Base-by-base conservation (phyloP, 306 rosid species). In the Acacia crassicarpa region DNA sequence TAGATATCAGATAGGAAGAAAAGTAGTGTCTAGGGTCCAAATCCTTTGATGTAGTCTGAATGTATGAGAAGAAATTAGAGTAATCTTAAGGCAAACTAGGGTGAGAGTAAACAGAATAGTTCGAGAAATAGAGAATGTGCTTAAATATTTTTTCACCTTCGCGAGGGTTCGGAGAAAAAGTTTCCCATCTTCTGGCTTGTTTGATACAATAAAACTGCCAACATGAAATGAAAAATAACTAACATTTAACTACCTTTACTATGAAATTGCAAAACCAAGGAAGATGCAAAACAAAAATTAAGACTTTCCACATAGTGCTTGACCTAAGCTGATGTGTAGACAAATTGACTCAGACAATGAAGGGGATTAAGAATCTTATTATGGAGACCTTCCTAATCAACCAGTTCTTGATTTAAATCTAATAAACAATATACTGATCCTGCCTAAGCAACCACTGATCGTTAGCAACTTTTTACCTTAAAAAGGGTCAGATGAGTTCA, bases 161-260 rank as follows among this genome's bases (percentile, higher is more conserved):
- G 88, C 95, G 7, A 95, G 99, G 23, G 68, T 59, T 74, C 95
- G 94, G 45, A 95, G 76, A 85, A 95, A 95, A 74, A 83, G 85
- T 83, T 91, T 93, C 32, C 98, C 98, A 19, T 93, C 98, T 66
- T 82, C 75, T 11, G 98, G 97, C 76, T 92, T 93, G 92, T 95
- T 86, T 65, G 91, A n/a, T 75, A 44, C 91, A 74, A 93, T 94
- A 81, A 89, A 95, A 48, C 99, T 95, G 92, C 44, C 72, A 79
- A 80, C 80, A 83, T 10, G 75, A 77, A 40, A 83, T 10, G 72
- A 77, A 40, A 43, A 46, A 44, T 35, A 73, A 79, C 49, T 23
- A 79, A 63, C 74, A 67, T 54, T 81, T 27, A 63, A 59, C 19
- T 41, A 23, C 63, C 14, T 75, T 80, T 43, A 22, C 51, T 6